phyloP scores from a whole-genome alignment of 2,329 filamentous ascomycete genomes.

The Acrocalymma vagum region DNA sequence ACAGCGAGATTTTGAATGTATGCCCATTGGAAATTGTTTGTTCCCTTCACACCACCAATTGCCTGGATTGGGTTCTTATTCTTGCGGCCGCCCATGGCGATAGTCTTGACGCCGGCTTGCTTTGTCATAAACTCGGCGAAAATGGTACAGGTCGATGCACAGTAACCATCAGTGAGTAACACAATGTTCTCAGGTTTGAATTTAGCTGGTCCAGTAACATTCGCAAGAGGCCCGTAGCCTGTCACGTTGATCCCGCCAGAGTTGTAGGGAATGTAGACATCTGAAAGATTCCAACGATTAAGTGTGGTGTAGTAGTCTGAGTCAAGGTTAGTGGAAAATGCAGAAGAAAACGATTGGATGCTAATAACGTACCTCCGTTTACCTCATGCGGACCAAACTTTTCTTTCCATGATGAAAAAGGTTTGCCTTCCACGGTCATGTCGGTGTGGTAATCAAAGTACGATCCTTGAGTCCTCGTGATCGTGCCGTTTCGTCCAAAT shows the following conservation, averaged over 20 bases:
- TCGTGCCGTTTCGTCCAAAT: slow-evolving; percentile 45
- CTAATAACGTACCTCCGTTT: slow-evolving; percentile 33
- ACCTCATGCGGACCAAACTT: slow-evolving; percentile 45
- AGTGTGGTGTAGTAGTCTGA: slow-evolving; percentile 52
- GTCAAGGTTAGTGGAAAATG: slow-evolving; percentile 19
- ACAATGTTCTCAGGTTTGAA: slow-evolving; percentile 63
- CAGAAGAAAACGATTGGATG: no score
- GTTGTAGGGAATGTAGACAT: slow-evolving; percentile 33
- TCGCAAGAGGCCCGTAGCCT: slow-evolving; percentile 43
- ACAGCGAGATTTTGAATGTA: slow-evolving; percentile 40
- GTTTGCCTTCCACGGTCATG: slow-evolving; percentile 58
- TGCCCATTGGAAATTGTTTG: slow-evolving; percentile 45
- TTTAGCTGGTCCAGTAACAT: slow-evolving; percentile 56
- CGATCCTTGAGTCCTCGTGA: slow-evolving; percentile 46
- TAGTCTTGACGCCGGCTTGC: slow-evolving; percentile 62
- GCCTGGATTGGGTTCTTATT: slow-evolving; percentile 61
- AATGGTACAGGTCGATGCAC: slow-evolving; percentile 66
- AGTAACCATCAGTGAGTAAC: slow-evolving; percentile 66
- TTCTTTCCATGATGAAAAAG: slow-evolving; percentile 57
- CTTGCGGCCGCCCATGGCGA: slow-evolving; percentile 60
- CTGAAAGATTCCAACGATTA: slow-evolving; percentile 46
- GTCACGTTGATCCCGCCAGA: slow-evolving; percentile 48
- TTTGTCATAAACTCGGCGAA: slow-evolving; percentile 64
- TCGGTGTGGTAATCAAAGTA: slow-evolving; percentile 59
- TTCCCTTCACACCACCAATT: slow-evolving; percentile 63